A percentile compares a stretch with the other conserved stretches of the same genome.
phyloP scores from a whole-genome alignment of 164 flowering plant species.

The Tetracentron sinense region DNA sequence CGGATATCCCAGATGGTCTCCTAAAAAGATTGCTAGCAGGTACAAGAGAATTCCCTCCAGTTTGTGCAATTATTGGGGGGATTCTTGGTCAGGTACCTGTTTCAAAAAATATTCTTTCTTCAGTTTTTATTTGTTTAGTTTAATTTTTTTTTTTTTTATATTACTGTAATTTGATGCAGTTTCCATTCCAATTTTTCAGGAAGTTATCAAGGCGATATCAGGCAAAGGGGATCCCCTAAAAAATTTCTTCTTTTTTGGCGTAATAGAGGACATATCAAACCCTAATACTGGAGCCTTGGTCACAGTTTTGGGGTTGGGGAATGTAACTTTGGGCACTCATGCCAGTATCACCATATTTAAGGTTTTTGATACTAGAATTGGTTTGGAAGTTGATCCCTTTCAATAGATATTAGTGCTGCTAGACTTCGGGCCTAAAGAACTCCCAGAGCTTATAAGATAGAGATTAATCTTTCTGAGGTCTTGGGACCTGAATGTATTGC shows the following conservation, averaged over 20 bases:
- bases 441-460: too few species aligned
- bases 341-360: too few species aligned
- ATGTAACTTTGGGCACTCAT: too few species aligned
- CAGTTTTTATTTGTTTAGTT: background rate
- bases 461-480: too few species aligned
- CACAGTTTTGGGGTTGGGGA: background rate
- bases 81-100: constrained; percentile 84
- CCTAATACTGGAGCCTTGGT: background rate
- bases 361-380: too few species aligned
- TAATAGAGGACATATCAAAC: constrained; percentile 70
- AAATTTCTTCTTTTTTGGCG: constrained; percentile 89
- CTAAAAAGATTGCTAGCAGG: constrained; percentile 59
- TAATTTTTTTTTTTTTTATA: background rate
- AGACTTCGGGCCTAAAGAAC: too few species aligned
- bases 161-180: background rate
- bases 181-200: constrained; percentile 37
- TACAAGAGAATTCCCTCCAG: constrained; percentile 77
- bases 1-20: constrained; percentile 66
- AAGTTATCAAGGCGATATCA: constrained; percentile 92
- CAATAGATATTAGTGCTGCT: too few species aligned
- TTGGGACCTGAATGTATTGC: too few species aligned
- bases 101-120: background rate
- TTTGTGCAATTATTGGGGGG: constrained; percentile 89
- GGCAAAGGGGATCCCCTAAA: constrained; percentile 92
- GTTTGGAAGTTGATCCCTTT: too few species aligned